phyloP scores from a whole-genome alignment of 2,329 filamentous ascomycete genomes.

The Zymoseptoria pseudotritici region DNA sequence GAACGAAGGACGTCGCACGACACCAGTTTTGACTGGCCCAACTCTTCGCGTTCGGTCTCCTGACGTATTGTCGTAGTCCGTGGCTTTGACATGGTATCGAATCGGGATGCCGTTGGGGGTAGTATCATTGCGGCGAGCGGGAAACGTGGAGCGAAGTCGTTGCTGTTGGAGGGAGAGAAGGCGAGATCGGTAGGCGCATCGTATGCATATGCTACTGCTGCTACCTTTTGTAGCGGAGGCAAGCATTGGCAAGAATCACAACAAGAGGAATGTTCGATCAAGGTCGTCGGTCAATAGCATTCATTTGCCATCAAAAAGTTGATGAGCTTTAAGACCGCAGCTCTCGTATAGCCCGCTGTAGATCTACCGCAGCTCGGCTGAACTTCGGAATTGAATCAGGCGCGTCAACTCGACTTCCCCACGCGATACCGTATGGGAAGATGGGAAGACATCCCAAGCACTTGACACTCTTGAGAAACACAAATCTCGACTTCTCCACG shows the following conservation, averaged over 20 bases:
- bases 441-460: neutral
- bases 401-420: too few species aligned
- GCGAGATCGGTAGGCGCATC: constrained; percentile 32
- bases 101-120: neutral
- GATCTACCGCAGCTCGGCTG: too few species aligned
- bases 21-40: neutral
- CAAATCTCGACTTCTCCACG: neutral
- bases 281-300: neutral
- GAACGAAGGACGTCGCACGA: neutral
- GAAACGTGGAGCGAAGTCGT: constrained; percentile 18
- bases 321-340: neutral
- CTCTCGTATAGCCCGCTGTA: neutral
- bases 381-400: neutral
- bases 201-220: constrained; percentile 29
- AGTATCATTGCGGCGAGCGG: neutral
- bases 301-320: neutral
- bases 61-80: neutral
- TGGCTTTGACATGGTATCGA: neutral
- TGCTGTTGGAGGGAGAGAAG: constrained; percentile 23
- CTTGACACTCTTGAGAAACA: neutral
- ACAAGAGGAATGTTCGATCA: neutral
- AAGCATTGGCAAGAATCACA: constrained; percentile 7
- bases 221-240: neutral
- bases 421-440: too few species aligned
- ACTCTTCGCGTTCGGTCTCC: neutral